Percentiles rank a stretch among this genome's conserved stretches.
These are phyloP conservation scores for Podospora tetraspora DNA, from an alignment of 495 filamentous ascomycete genomes.

Conservation along the genomic window DNA sequence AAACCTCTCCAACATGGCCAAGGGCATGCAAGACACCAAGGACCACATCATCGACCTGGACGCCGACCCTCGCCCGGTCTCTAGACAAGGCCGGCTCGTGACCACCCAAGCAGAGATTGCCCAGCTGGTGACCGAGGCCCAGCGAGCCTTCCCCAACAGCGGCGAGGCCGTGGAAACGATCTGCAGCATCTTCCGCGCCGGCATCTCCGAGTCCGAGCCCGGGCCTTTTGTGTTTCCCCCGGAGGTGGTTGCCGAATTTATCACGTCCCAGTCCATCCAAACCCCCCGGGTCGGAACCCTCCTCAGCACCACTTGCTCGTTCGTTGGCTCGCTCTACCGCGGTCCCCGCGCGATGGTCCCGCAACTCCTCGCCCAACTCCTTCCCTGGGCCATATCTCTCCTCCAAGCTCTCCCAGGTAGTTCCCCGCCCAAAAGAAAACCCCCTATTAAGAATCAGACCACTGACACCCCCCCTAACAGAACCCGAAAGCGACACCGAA, in stretches of 20 bases:
- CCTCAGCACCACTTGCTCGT: conserved; percentile 70
- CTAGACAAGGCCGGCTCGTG: conserved; percentile 11
- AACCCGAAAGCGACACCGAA: conserved; percentile 68
- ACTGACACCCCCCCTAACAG: conserved; percentile 21
- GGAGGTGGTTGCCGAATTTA: conserved; percentile 62
- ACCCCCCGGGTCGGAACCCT: conserved; percentile 68
- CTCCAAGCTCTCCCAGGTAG: conserved; percentile 58
- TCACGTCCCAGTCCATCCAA: conserved; percentile 55
- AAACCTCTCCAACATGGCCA: conserved; percentile 72
- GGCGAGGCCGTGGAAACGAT: conserved; percentile 69
- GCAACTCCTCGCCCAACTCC: conserved; percentile 48
- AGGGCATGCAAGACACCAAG: conserved; percentile 67
- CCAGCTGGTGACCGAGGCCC: conserved; percentile 43
- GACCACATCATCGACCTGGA: conserved; percentile 67
- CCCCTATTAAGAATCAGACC: neutral
- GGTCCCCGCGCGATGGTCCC: conserved; percentile 36
- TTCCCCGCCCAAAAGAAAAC: conserved; percentile 9
- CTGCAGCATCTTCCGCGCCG: conserved; percentile 70
- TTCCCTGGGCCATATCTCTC: conserved; percentile 61
- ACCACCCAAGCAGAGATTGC: conserved; percentile 47
- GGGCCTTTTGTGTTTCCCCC: conserved; percentile 75
- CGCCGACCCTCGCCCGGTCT: conserved; percentile 22
- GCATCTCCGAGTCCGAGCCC: conserved; percentile 71
- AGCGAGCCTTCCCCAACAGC: conserved; percentile 53
- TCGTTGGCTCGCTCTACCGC: conserved; percentile 61